Conservation (phyloP, 129 eudicot genomes). For the Flaveria trinervia region DNA sequence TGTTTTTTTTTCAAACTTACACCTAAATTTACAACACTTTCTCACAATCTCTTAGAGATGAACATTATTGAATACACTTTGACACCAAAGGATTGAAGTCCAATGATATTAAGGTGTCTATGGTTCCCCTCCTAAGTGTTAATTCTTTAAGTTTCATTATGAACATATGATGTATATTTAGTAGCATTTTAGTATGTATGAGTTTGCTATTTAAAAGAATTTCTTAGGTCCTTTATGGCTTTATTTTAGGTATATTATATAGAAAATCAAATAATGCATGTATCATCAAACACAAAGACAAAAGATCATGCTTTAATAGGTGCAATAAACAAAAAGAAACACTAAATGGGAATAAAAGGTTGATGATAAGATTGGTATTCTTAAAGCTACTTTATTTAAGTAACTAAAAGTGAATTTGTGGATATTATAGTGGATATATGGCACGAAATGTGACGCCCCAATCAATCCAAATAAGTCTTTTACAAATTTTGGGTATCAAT, state of each 20-base stretch:
- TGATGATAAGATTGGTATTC: not conserved
- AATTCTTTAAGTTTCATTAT: no score
- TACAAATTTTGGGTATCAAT: not conserved
- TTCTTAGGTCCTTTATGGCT: no score
- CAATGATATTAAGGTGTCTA: no score
- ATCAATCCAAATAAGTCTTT: not conserved
- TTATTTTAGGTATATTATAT: not conserved
- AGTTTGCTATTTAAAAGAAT: no score
- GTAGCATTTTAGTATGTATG: no score
- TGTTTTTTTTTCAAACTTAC: no score
- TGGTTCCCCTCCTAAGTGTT: no score
- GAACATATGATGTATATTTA: no score
- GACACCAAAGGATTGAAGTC: no score
- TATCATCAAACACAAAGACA: not conserved
- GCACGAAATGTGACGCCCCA: not conserved
- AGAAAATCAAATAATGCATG: not conserved
- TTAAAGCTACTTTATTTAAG: conserved; percentile 10
- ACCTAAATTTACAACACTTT: no score
- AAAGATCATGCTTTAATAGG: conserved; percentile 6
- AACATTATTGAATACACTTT: no score
- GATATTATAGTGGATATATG: not conserved
- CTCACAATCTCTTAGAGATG: no score
- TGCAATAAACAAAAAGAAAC: conserved; percentile 2
- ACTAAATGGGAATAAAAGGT: conserved; percentile 4
- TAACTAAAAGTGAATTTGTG: conserved; percentile 5